Evolutionary conservation across 2,329 filamentous ascomycete genomes (phyloP).

Genomic region (Colletotrichum horii): DNA sequence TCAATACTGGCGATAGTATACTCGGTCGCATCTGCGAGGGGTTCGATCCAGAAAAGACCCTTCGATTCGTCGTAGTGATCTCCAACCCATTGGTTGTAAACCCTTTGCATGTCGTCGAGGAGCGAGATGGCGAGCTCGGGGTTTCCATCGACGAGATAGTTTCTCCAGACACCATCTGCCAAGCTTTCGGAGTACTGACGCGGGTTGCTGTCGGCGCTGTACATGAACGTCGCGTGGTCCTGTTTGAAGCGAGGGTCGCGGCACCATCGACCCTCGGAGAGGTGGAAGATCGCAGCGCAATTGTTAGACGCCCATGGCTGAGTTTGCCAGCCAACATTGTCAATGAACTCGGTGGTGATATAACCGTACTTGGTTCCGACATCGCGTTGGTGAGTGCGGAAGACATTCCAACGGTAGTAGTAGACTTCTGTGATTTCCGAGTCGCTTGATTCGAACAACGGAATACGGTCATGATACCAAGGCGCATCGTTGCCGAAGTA

Average conservation of each 20-base stretch:
- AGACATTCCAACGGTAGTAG: conserved; percentile 47
- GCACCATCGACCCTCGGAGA: conserved; percentile 44
- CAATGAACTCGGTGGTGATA: conserved; percentile 47
- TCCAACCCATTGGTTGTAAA: conserved; percentile 43
- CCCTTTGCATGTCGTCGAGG: conserved; percentile 42
- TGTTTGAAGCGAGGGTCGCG: conserved; percentile 41
- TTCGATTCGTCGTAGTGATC: conserved; percentile 34
- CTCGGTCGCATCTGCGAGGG: conserved; percentile 49
- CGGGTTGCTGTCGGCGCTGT: conserved; percentile 25
- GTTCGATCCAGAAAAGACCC: conserved; percentile 46
- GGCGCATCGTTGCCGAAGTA: conserved; percentile 12
- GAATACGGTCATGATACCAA: not conserved
- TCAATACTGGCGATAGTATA: conserved; percentile 35
- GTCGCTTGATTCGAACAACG: conserved; percentile 2
- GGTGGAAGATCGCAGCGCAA: conserved; percentile 41
- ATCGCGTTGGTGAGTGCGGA: conserved; percentile 46
- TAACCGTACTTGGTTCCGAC: conserved; percentile 43
- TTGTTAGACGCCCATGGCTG: conserved; percentile 10
- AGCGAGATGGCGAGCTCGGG: conserved; percentile 38
- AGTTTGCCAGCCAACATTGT: conserved; percentile 33
- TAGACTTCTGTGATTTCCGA: conserved; percentile 45
- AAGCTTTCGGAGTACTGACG: conserved; percentile 7
- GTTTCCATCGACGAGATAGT: conserved; percentile 41
- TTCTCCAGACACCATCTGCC: conserved; percentile 24
- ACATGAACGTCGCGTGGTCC: conserved; percentile 31